Percentiles rank a stretch among this genome's conserved stretches.
phyloP scores from a whole-genome alignment of 2,329 filamentous ascomycete genomes.

The Arthrobotrys iridis region DNA sequence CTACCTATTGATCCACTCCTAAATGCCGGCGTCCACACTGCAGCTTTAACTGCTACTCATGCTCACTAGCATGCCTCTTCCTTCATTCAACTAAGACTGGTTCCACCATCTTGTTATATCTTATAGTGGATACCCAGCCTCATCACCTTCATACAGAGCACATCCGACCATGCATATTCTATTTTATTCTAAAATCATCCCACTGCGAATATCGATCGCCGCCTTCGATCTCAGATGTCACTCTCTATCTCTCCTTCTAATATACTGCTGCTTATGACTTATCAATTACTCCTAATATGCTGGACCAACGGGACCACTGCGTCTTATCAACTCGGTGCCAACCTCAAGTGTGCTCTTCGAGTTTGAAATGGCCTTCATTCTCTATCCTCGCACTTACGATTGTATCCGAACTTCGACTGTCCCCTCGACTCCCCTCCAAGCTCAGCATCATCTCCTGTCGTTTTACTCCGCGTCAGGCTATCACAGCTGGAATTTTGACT shows the following conservation, averaged over 20 bases:
- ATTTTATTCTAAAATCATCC: no score
- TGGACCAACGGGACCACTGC: background rate
- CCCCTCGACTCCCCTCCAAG: no score
- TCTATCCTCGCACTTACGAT: background rate
- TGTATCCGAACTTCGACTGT: background rate
- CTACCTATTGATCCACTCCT: constrained; percentile 36
- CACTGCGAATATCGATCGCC: background rate
- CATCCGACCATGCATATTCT: background rate
- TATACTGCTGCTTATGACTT: background rate
- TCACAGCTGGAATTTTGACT: no score
- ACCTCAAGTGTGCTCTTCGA: background rate
- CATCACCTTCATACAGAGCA: background rate
- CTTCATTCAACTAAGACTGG: background rate
- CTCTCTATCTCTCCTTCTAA: background rate
- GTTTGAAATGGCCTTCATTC: background rate
- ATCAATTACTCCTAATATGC: background rate
- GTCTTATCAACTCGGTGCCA: background rate
- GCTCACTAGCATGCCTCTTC: constrained; percentile 6
- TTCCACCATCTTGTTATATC: background rate
- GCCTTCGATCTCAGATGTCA: background rate
- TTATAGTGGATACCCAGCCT: constrained; percentile 4
- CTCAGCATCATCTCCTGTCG: no score
- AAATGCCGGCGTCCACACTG: constrained; percentile 8
- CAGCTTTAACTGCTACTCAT: constrained; percentile 6
- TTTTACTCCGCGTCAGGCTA: no score